These are phyloP conservation scores for carrot (Daucus carota) DNA, from an alignment of 129 eudicot genomes.

Conservation along the genomic window DNA sequence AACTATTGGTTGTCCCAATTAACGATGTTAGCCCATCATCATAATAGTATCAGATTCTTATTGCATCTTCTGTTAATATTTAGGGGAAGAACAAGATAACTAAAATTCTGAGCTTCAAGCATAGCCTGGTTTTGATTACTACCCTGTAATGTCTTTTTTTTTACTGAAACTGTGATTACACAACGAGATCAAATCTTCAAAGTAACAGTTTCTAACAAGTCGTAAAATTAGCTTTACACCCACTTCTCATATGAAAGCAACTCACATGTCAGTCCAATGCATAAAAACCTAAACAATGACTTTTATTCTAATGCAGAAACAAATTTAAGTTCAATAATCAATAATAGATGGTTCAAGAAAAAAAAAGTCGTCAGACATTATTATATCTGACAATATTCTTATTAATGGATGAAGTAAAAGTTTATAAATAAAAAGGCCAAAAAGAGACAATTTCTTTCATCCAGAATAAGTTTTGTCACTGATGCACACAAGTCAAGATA, in stretches of 20 bases:
- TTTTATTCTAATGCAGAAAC: neutral
- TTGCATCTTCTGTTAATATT: too few species aligned
- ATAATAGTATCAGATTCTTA: too few species aligned
- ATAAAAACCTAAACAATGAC: neutral
- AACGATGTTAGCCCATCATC: neutral
- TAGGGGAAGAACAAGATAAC: too few species aligned
- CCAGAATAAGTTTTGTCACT: neutral
- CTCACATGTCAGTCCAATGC: neutral
- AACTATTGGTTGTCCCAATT: too few species aligned
- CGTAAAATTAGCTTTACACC: neutral
- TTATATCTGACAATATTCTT: neutral
- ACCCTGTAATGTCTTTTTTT: too few species aligned
- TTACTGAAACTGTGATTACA: neutral
- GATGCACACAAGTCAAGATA: neutral
- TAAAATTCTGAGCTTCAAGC: neutral
- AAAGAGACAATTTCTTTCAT: neutral
- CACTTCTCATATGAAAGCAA: neutral
- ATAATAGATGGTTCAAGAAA: neutral
- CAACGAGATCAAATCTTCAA: neutral
- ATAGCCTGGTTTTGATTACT: neutral
- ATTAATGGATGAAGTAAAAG: neutral
- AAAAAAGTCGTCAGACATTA: neutral
- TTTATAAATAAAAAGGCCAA: neutral
- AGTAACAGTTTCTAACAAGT: neutral
- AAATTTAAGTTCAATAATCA: neutral